A percentile compares a stretch with the other conserved stretches of the same genome.
Evolutionary conservation across 1,284 basidiomycete species (phyloP).

Genomic region (Hypsizygus ulmarius): DNA sequence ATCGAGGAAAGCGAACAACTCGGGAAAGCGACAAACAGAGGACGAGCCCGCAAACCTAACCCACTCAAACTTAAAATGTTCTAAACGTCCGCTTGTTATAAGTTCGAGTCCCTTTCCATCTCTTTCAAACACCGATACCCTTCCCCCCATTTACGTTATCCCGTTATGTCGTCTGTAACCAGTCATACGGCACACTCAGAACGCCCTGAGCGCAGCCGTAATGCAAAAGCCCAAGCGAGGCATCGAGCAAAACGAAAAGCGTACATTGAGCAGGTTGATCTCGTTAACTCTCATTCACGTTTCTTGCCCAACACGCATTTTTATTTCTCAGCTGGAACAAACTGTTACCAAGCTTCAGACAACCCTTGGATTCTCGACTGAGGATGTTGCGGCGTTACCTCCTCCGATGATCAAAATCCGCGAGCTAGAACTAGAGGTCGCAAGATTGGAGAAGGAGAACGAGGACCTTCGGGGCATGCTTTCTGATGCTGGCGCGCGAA

Average conservation of each 20-base stretch:
- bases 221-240: constrained; percentile 86
- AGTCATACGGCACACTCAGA: constrained; percentile 42
- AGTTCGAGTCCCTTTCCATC: constrained; percentile 31
- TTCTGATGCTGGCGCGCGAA: constrained; percentile 35
- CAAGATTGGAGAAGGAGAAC: constrained; percentile 63
- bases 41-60: constrained; percentile 28
- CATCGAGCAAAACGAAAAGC: constrained; percentile 92
- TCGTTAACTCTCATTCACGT: constrained; percentile 10
- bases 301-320: not conserved
- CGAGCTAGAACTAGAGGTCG: constrained; percentile 75
- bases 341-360: constrained; percentile 79
- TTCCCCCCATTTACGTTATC: constrained; percentile 37
- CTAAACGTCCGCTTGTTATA: constrained; percentile 35
- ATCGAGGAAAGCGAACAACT: constrained; percentile 42
- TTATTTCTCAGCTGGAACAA: constrained; percentile 62
- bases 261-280: constrained; percentile 71
- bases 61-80: constrained; percentile 22
- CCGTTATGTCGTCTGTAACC: constrained; percentile 39
- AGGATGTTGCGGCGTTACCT: constrained; percentile 66
- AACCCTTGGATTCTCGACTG: constrained; percentile 63
- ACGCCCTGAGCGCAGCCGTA: constrained; percentile 76
- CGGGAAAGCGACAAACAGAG: constrained; percentile 42
- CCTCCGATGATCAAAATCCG: constrained; percentile 68
- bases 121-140: constrained; percentile 36
- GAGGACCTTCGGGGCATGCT: constrained; percentile 65